Percentiles rank a stretch among this genome's conserved stretches.
Conservation (phyloP, 768 basidiomycete genomes). For the Auricularia cornea region DNA sequence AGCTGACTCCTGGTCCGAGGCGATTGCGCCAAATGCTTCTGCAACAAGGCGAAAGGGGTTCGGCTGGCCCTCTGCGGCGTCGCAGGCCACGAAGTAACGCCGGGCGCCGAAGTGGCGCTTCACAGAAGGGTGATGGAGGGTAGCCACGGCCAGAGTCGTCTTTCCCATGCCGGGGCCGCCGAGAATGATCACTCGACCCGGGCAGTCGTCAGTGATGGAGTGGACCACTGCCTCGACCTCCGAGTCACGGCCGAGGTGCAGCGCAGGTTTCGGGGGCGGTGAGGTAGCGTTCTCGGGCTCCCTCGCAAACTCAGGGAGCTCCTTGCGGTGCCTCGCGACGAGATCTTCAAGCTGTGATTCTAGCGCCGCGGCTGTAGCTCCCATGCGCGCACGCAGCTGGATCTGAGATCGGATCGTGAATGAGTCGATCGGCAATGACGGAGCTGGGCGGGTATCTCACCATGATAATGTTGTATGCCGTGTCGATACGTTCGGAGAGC, state of each 20-base stretch:
- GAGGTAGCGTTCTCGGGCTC: too few species aligned
- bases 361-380: too few species aligned
- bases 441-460: not conserved
- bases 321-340: not conserved
- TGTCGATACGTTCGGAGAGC: not conserved
- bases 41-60: not conserved
- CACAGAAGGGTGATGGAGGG: constrained; percentile 19
- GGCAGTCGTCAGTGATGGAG: not conserved
- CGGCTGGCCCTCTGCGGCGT: constrained; percentile 2
- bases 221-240: not conserved
- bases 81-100: constrained; percentile 28
- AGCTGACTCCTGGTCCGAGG: too few species aligned
- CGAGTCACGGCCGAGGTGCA: not conserved
- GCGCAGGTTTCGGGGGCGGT: not conserved
- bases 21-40: not conserved
- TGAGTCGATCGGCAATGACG: not conserved
- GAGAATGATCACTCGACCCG: constrained; percentile 11
- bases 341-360: not conserved
- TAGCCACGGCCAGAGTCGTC: constrained; percentile 28
- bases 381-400: too few species aligned
- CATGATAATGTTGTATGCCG: not conserved
- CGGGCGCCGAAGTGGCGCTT: constrained; percentile 16
- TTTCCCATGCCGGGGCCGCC: constrained; percentile 33
- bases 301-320: not conserved
- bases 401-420: too few species aligned